Conservation (phyloP, 768 basidiomycete species). For the Boletus rubropictus region DNA sequence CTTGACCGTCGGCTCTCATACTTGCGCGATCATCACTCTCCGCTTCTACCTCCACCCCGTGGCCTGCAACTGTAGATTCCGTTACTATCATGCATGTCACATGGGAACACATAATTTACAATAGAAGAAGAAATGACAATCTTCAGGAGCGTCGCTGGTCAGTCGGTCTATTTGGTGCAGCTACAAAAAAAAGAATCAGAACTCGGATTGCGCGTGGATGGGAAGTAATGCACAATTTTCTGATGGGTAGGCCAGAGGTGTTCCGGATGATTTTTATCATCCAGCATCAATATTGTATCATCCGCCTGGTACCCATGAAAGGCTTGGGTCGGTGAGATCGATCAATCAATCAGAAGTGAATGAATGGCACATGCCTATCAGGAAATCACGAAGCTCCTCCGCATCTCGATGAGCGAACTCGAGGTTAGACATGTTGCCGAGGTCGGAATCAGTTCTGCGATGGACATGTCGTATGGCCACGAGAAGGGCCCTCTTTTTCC, state of each 20-base stretch:
- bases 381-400: constrained; percentile 1
- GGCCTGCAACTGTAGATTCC: constrained; percentile 15
- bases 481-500: constrained; percentile 19
- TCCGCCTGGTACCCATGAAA: constrained; percentile 34
- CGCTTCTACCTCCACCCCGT: constrained; percentile 19
- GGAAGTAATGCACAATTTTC: constrained; percentile 37
- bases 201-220: neutral
- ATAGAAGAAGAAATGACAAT: constrained; percentile 50
- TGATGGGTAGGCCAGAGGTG: constrained; percentile 36
- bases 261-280: constrained; percentile 26
- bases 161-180: constrained; percentile 39
- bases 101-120: constrained; percentile 33
- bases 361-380: constrained; percentile 15
- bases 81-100: neutral
- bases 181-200: constrained; percentile 12
- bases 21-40: constrained; percentile 22
- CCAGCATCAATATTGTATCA: constrained; percentile 42
- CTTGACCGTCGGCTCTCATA: constrained; percentile 42
- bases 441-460: neutral
- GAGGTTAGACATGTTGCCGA: constrained; percentile 4
- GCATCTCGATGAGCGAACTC: constrained; percentile 19
- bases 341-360: neutral
- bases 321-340: constrained; percentile 19
- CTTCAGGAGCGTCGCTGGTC: constrained; percentile 36
- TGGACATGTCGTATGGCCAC: constrained; percentile 13